phyloP scores from a whole-genome alignment of 208 protist species.

The Tritrichomonas musculus region DNA sequence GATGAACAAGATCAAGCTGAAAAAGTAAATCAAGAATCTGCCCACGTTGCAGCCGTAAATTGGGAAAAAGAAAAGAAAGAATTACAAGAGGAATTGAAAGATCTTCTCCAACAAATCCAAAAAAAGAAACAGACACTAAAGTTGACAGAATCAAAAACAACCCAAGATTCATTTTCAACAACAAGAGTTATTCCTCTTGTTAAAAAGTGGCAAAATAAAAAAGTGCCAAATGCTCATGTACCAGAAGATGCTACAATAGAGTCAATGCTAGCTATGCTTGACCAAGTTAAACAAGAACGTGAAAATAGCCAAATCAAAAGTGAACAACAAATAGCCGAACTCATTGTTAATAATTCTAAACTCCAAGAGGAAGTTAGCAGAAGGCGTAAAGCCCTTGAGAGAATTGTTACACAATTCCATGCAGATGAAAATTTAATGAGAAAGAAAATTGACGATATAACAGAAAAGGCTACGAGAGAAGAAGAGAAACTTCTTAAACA shows the following conservation, averaged over 20 bases:
- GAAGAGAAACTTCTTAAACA: slow-evolving; percentile 10
- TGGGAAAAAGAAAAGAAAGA: not conserved
- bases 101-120: not conserved
- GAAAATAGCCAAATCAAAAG: not conserved
- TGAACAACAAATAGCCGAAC: not conserved
- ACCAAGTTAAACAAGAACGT: not conserved
- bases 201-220: not conserved
- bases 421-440: not conserved
- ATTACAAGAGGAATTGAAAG: not conserved
- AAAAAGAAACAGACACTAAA: not conserved
- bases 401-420: slow-evolving; percentile 6
- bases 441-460: not conserved
- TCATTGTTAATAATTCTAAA: not conserved
- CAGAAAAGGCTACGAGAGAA: not conserved
- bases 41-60: not conserved
- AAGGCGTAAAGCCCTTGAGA: not conserved
- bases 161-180: not conserved
- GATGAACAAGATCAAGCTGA: not conserved
- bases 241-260: not conserved
- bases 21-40: not conserved
- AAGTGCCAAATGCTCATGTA: not conserved
- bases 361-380: not conserved
- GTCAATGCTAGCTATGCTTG: not conserved
- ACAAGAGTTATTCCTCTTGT: not conserved
- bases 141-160: not conserved